Base-by-base conservation (phyloP, 192 early-diverging fungal genomes). In the Coemansia sp. region DNA sequence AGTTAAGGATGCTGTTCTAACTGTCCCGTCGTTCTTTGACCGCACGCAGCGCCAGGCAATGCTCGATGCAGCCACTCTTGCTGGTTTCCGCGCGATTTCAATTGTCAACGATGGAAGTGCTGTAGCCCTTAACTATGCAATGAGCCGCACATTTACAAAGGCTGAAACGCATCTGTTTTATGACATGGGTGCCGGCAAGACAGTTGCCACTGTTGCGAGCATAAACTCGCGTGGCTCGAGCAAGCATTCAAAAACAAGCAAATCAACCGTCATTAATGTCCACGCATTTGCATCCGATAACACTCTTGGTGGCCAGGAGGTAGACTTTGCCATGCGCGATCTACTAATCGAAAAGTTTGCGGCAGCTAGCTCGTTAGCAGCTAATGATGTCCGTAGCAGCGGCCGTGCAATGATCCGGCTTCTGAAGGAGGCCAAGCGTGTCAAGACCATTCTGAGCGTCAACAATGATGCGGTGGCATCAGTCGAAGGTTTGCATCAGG, bases 131-230 rank as follows among this genome's bases (percentile, higher is more conserved):
- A 96, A 93, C 81, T 99, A 91, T 65, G 94, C 90, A 24, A 87
- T 90, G 70, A 83, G 74, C 55, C 80, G 87, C 40, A 67, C 73
- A 12, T 89, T 93, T 50, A 65, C 64, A n/a, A 78, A 80, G 22
- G 67, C 84, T 24, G 84, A 87, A 55, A 81, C 87, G 64, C 92
- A 97, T 60, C 71, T 99, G 51, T 95, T 98, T 66, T 98, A 91
- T 74, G 97, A 99, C 75, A 93, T 96, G 92, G 97, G 97, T 1
- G 95, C 97, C 11, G 91, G 94, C 23, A 89, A 86, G 59, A 98
- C 97, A 2, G 86, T 84, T n/a, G 94, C 89, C 19, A 89, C 92
- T 6, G 81, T 99, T 15, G 91, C 89, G 1, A 81, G 81, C 37
- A 95, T 98, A 70, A 81, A 83, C 9, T 80, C 83, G 23, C 67